Evolutionary conservation across 345 rosid species (phyloP).

Genomic region (Lepidium didymum): DNA sequence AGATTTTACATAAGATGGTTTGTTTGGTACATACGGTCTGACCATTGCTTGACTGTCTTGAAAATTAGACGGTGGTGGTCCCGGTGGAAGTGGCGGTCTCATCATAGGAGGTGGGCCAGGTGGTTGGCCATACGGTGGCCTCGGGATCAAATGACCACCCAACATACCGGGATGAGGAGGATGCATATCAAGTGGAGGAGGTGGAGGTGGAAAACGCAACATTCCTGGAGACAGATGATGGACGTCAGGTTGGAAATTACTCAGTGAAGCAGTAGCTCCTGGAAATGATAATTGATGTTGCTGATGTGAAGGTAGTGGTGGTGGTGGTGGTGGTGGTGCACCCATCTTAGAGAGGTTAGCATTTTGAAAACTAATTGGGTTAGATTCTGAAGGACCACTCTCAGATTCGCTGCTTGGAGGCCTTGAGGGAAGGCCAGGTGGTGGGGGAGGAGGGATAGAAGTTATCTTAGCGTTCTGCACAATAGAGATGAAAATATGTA

Average conservation of each 20-base stretch:
- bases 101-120: conserved; percentile 86
- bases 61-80: conserved; percentile 77
- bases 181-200: conserved; percentile 64
- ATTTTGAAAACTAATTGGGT: conserved; percentile 34
- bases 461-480: conserved; percentile 39
- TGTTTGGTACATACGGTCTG: conserved; percentile 56
- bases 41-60: conserved; percentile 39
- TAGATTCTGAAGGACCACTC: conserved; percentile 39
- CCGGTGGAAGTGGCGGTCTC: conserved; percentile 98
- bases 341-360: conserved; percentile 40
- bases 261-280: conserved; percentile 37
- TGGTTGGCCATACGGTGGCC: conserved; percentile 85
- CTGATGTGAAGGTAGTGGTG: conserved; percentile 65
- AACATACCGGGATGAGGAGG: conserved; percentile 57
- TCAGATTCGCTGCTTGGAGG: conserved; percentile 42
- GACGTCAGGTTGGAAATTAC: conserved; percentile 45
- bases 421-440: conserved; percentile 47
- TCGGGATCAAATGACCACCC: conserved; percentile 56
- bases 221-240: conserved; percentile 63
- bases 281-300: conserved; percentile 48
- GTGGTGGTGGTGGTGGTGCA: conserved; percentile 90
- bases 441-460: conserved; percentile 58
- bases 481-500: conserved; percentile 1
- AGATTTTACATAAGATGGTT: conserved; percentile 92
- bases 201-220: conserved; percentile 68